These are phyloP conservation scores for Jimgerdemannia flammicorona DNA, from an alignment of 192 early-diverging fungal genomes.

Conservation along the genomic window DNA sequence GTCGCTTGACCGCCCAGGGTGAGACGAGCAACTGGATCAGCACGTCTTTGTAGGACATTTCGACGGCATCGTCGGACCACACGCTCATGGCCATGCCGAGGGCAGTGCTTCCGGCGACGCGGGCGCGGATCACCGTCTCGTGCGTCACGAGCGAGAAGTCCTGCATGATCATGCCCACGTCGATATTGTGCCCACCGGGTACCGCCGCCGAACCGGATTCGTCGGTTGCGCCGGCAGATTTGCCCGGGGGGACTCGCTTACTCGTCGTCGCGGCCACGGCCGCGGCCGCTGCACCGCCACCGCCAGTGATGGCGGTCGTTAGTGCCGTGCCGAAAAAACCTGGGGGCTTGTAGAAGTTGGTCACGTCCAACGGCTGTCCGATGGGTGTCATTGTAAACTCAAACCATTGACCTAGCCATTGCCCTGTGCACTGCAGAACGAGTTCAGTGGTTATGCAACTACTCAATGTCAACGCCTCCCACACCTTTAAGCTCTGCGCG, in stretches of 20 bases:
- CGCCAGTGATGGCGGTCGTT: background rate
- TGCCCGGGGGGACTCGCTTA: background rate
- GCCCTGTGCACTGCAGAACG: slow-evolving; percentile 23
- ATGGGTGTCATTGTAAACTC: slow-evolving; percentile 78
- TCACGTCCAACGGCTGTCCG: slow-evolving; percentile 67
- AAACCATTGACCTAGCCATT: slow-evolving; percentile 57
- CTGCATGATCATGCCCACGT: slow-evolving; percentile 87
- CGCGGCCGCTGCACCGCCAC: slow-evolving; percentile 2
- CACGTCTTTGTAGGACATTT: slow-evolving; percentile 44
- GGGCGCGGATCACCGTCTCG: slow-evolving; percentile 77
- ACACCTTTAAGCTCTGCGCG: slow-evolving; percentile 56
- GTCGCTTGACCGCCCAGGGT: slow-evolving; percentile 72
- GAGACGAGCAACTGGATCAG: slow-evolving; percentile 63
- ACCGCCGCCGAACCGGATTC: slow-evolving; percentile 18
- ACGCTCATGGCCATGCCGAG: slow-evolving; percentile 71
- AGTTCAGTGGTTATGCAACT: slow-evolving; percentile 14
- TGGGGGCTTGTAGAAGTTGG: slow-evolving; percentile 39
- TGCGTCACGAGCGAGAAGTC: slow-evolving; percentile 80
- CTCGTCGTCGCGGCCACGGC: slow-evolving; percentile 3
- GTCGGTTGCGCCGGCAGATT: slow-evolving; percentile 20
- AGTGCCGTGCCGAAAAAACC: slow-evolving; percentile 34
- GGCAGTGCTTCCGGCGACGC: slow-evolving; percentile 70
- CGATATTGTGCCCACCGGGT: slow-evolving; percentile 65
- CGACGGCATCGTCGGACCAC: slow-evolving; percentile 49
- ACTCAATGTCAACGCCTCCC: slow-evolving; percentile 51